Evolutionary conservation across 306 rosid genomes (phyloP), one percentile per base, ranked within the genome.

Genomic region (Gastrolobium villosum): DNA sequence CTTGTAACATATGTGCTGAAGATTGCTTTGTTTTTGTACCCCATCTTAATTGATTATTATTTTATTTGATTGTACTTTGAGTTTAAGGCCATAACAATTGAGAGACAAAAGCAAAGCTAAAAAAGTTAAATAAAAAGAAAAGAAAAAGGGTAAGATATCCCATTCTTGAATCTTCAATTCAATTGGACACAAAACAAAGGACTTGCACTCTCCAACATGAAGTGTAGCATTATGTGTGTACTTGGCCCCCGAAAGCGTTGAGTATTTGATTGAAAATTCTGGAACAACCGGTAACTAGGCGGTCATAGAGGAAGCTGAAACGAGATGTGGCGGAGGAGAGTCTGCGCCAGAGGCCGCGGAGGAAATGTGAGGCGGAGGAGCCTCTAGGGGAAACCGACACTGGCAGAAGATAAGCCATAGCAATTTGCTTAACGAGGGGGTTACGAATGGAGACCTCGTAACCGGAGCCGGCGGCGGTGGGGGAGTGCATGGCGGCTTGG

Each of bases 401-500:
- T 81, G 98, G 97, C 79, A 86, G 98, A 13, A 91, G 98, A 85
- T 95, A 91, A 45, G 97, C 98, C 97, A 96, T 87, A 13, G 99
- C 97, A 15, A 96, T 97, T 61, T 91, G 99, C 84, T 95, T 93
- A 2, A 95, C 99, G 1, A 94, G 97, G 63, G 85, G 89, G 11
- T 86, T 86, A 40, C 89, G 82, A 63, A 86, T 86, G 35, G 86
- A 80, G 79, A 91, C 88, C 83, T 92, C 86, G 76, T 73, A 76
- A 74, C 84, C 80, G 72, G 89, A 80, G 86, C 32, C 6, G 32
- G 82, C 52, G 5, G 54, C 52, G 1, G n/a, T n/a, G n/a, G n/a
- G n/a, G n/a, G n/a, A n/a, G n/a, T n/a, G n/a, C n/a, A n/a, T n/a
- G n/a, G 78, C 50, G 30, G 36, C 66, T 70, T 37, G 3, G 20